A percentile compares a stretch with the other conserved stretches of the same genome.
Evolutionary conservation across 2,329 filamentous ascomycete genomes (phyloP).

Genomic region (Sporothrix variecibatus): DNA sequence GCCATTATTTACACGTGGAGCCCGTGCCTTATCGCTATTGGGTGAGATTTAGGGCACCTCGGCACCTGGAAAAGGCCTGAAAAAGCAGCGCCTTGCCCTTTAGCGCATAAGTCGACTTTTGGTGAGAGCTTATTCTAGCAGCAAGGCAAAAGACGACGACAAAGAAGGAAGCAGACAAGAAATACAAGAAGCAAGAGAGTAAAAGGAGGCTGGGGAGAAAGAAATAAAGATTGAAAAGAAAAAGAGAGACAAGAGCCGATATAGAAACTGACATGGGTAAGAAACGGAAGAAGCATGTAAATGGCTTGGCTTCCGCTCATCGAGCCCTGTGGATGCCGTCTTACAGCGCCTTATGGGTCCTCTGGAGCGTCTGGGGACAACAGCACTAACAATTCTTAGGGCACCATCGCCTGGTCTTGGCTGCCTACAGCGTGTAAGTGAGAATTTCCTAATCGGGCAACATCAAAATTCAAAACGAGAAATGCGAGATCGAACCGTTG

Average conservation of each 20-base stretch:
- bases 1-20: constrained; percentile 2
- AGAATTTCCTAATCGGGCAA: constrained; percentile 22
- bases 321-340: neutral
- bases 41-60: neutral
- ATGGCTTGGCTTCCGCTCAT: neutral
- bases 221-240: neutral
- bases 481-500: neutral
- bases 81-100: neutral
- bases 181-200: neutral
- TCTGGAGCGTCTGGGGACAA: neutral
- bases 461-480: neutral
- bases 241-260: neutral
- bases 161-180: neutral
- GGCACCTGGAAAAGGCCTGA: neutral
- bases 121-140: constrained; percentile 9
- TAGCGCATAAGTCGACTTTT: neutral
- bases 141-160: neutral
- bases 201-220: neutral
- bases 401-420: constrained; percentile 2
- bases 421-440: constrained; percentile 22
- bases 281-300: neutral
- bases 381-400: neutral
- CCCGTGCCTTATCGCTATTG: neutral
- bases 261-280: neutral
- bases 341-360: neutral